Conservation (phyloP, 139 green algal species). For the Picochlorum sp. region DNA sequence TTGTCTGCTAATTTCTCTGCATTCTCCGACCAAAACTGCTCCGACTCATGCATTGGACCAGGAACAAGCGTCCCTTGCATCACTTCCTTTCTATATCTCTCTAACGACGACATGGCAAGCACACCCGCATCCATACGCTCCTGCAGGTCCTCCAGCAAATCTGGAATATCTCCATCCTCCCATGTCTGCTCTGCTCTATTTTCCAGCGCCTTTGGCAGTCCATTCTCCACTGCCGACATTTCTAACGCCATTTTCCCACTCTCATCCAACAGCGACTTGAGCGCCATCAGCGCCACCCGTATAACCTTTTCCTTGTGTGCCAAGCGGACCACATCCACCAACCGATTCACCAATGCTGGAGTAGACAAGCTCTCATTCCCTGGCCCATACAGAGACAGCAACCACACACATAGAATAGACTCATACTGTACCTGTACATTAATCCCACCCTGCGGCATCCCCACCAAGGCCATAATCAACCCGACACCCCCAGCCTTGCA, state of each 20-base stretch:
- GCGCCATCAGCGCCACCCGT: constrained; percentile 66
- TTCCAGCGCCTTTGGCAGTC: constrained; percentile 62
- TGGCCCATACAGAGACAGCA: constrained; percentile 73
- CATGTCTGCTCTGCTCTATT: constrained; percentile 52
- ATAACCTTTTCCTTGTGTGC: constrained; percentile 92
- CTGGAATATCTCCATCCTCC: constrained; percentile 81
- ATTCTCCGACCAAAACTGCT: constrained; percentile 73
- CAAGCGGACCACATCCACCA: constrained; percentile 78
- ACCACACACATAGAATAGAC: constrained; percentile 79
- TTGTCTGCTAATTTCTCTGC: constrained; percentile 79
- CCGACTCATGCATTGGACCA: constrained; percentile 74
- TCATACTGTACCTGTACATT: constrained; percentile 92
- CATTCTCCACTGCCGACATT: constrained; percentile 70
- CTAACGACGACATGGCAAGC: constrained; percentile 67
- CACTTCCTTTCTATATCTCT: constrained; percentile 64
- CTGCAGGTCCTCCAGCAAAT: constrained; percentile 67
- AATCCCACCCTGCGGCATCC: constrained; percentile 19
- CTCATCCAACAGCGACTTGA: constrained; percentile 72
- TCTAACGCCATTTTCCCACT: constrained; percentile 20
- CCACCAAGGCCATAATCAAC: constrained; percentile 62
- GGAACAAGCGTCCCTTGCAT: constrained; percentile 74
- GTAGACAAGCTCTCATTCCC: constrained; percentile 50
- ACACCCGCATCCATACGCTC: constrained; percentile 66
- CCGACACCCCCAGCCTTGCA: constrained; percentile 32
- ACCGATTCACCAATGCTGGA: constrained; percentile 46